phyloP scores from a whole-genome alignment of 139 green algal species.

The Choricystis sp. region DNA sequence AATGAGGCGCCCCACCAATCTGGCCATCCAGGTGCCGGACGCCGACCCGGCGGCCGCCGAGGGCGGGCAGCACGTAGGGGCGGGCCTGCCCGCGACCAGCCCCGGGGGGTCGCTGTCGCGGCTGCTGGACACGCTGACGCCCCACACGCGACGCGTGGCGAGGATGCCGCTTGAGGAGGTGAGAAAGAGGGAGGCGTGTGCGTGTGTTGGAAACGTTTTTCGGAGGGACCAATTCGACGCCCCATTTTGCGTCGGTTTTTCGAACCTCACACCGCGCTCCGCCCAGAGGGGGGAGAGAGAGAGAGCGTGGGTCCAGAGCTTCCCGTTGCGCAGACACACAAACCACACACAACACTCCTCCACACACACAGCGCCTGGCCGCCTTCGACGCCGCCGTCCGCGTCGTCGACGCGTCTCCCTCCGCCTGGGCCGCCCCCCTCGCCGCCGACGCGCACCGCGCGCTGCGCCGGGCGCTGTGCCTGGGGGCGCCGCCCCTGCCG shows the following conservation, averaged over 20 bases:
- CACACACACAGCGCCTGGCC: neutral
- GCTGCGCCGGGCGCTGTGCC: neutral
- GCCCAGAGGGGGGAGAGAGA: too few relatives aligned
- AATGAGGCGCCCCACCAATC: too few relatives aligned
- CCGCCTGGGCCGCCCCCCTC: neutral
- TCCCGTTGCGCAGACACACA: too few relatives aligned
- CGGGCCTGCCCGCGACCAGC: too few relatives aligned
- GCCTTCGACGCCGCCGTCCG: neutral
- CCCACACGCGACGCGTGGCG: neutral
- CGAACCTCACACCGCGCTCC: neutral
- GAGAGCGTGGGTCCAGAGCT: too few relatives aligned
- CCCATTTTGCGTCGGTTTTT: too few relatives aligned
- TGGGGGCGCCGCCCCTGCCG: neutral
- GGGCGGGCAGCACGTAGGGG: too few relatives aligned
- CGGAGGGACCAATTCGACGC: too few relatives aligned
- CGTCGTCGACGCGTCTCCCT: neutral
- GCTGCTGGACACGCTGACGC: neutral
- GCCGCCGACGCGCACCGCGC: neutral
- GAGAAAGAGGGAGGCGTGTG: too few relatives aligned
- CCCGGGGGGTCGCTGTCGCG: neutral
- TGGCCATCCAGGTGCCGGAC: too few relatives aligned
- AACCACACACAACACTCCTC: neutral
- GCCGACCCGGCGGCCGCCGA: too few relatives aligned
- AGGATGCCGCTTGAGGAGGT: conserved; percentile 1
- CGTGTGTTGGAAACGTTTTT: too few relatives aligned